phyloP scores from a whole-genome alignment of 2,329 filamentous ascomycete species.

The Pseudocercospora vitis region DNA sequence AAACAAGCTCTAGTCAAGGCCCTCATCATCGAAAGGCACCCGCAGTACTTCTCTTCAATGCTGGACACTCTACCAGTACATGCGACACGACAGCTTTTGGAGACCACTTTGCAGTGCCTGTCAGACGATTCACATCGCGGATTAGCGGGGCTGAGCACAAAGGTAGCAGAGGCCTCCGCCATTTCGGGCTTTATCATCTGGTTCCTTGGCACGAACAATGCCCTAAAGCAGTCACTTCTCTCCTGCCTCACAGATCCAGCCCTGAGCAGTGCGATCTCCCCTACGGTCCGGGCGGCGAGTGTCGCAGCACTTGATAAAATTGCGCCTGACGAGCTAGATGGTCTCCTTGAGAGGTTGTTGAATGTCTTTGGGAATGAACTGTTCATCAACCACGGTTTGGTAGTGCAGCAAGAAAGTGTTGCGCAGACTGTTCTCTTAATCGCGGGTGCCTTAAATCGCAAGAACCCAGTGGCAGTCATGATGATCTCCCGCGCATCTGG shows the following conservation, averaged over 20 bases:
- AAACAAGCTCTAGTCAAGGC: conserved; percentile 35
- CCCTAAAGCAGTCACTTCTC: conserved; percentile 24
- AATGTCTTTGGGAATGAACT: conserved; percentile 79
- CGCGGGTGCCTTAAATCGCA: conserved; percentile 72
- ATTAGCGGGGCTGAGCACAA: not conserved
- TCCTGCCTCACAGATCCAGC: conserved; percentile 29
- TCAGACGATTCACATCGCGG: conserved; percentile 13
- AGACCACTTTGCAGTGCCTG: conserved; percentile 37
- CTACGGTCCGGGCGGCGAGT: conserved; percentile 30
- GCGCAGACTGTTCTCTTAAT: conserved; percentile 75
- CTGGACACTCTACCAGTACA: conserved; percentile 21
- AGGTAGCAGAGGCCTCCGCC: conserved; percentile 9
- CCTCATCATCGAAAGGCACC: conserved; percentile 15
- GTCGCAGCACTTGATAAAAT: conserved; percentile 29
- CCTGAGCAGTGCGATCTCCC: conserved; percentile 25
- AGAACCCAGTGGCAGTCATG: conserved; percentile 64
- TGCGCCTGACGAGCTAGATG: conserved; percentile 41
- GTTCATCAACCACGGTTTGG: conserved; percentile 80
- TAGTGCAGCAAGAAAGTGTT: conserved; percentile 86
- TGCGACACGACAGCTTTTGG: conserved; percentile 46
- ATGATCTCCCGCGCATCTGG: conserved; percentile 68
- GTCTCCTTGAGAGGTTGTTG: conserved; percentile 68
- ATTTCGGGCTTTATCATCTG: conserved; percentile 19
- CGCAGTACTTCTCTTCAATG: conserved; percentile 5
- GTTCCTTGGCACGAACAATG: conserved; percentile 21